Base-by-base conservation (phyloP, 495 filamentous ascomycete genomes). In the Xylaria telfairii region DNA sequence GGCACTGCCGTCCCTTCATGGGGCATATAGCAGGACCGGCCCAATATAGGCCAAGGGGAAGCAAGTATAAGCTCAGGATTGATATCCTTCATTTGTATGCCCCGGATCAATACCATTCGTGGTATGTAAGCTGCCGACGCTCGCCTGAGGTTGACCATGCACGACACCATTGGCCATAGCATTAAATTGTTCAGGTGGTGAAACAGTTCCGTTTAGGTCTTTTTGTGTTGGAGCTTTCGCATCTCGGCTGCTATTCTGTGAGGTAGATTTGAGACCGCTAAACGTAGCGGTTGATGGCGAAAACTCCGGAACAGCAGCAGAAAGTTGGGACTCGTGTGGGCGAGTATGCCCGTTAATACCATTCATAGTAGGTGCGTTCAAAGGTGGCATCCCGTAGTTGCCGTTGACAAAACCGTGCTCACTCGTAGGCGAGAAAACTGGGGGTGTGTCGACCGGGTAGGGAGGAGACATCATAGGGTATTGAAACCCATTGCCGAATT, bases 301-400 rank as follows among this genome's bases (percentile, higher is more conserved):
- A 75, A 93, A 96, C 69, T 94, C 93, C 0, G 92, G 90, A 8
- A 93, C 93, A 21, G 87, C 83, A 9, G 92, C 91, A 28, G 92
- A 94, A 34, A 96, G 84, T 51, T 87, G 84, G 3, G 90, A 88
- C 65, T 87, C 86, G 0, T 82, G 74, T 12, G 76, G 73, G 42
- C 77, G 82, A 54, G 78, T 72, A 60, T 84, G 69, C 9, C 82
- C 81, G 47, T 86, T 86, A 12, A 76, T 47, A 4, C 73, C 74
- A 39, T 84, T 86, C 56, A 59, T 81, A 78, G 34, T 81, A 62
- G 81, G 39, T 76, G 78, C 82, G 13, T 80, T 78, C 21, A 44
- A 80, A 56, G 81, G 51, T 76, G 79, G 82, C 24, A 79, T 76
- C 13, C 70, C 74, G 26, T 72, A 75, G 37, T 64, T 71, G 7